Base-by-base conservation (phyloP, 2,329 filamentous ascomycete species). In the Beauveria caledonica region DNA sequence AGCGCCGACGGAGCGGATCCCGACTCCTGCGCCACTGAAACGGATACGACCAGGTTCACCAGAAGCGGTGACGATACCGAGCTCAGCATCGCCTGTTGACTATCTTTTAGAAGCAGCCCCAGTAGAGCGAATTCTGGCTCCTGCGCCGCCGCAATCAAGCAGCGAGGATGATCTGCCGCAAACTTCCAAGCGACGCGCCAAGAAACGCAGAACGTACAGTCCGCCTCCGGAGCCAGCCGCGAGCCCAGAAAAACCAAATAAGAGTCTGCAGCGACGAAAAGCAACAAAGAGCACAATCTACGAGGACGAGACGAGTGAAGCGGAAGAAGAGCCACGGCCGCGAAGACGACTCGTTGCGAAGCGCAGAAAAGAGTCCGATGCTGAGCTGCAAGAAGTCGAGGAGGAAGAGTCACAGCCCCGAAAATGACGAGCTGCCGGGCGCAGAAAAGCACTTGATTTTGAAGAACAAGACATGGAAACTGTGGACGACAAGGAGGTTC, bases 91-190 rank as follows among this genome's bases (percentile, higher is more conserved):
- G 3, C 46, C 36, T 19, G 36, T 15, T 2, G 51, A 19, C 4
- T 19, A 33, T 36, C 11, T 5, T 6, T 2, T 15, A 13, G 49
- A 36, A 25, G 27, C 19, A 46, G 19, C 13, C 2, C 10, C 27
- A 1, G 25, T 21, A 3, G 40, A 46, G 2, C 25, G n/a, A 5
- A 15, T 6, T 13, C 40, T 40, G 11, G 33, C 25, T 3, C 39
- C 57, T 48, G 23, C 44, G n/a, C 49, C 13, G 40, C 19, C 29
- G 13, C 42, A 55, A 21, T 21, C 15, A 6, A 61, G 59, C 27
- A 57, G 52, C n/a, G 59, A 61, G 9, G 59, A 61, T 15, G 52
- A 57, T 5, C 11, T 56, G 9, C 59, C 52, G 13, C 51, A 21
- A 15, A 9, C 17, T 7, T 27, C 23, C 3, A 42, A 21, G 8